Evolutionary conservation across 1,284 basidiomycete species (phyloP), one percentile per base, ranked within the genome.

Genomic region (Ceratobasidium sp.): DNA sequence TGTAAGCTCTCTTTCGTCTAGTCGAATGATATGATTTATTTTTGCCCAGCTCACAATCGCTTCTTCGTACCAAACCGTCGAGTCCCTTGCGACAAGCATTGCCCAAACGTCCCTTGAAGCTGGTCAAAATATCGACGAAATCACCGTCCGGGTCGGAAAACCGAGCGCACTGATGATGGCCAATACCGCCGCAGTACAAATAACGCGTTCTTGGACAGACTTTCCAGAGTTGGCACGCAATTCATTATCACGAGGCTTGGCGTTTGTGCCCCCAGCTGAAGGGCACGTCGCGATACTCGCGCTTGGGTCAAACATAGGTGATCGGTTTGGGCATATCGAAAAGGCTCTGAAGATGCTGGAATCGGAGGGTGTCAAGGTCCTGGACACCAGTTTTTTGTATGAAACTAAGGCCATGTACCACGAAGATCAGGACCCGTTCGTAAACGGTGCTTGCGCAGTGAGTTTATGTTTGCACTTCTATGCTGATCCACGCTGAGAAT

Each of bases 391-490:
- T 80, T 95, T 96, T 82, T 82, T 99, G 83, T 99, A 99, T 81
- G 92, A 98, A 83, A 96, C 92, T 22, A 86, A 90, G 24, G 95
- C 98, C 0, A 98, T 98, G 98, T 99, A 99, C 82, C 90, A 97
- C 29, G 88, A 88, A 19, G 91, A 98, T 76, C 97, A 99, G 81
- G 93, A 92, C 29, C 83, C 85, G 37, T 99, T 99, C 82, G 87
- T 94, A 76, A 99, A 99, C 80, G 94, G 93, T 74, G 95, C 93
- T 9, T 93, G 96, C 77, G 85, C 95, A 82, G 94, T 97, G 76
- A 77, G 90, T 83, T 19, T 73, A 46, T 19, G 31, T 29, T 74
- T 56, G 54, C 24, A 69, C 73, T 37, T 39, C 29, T 68, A 53
- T 29, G 63, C 59, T 53, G 48, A 27, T 43, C 61, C 59, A 68